Conservation (phyloP, 257 asterid genomes). For the Ehretia macrophylla region DNA sequence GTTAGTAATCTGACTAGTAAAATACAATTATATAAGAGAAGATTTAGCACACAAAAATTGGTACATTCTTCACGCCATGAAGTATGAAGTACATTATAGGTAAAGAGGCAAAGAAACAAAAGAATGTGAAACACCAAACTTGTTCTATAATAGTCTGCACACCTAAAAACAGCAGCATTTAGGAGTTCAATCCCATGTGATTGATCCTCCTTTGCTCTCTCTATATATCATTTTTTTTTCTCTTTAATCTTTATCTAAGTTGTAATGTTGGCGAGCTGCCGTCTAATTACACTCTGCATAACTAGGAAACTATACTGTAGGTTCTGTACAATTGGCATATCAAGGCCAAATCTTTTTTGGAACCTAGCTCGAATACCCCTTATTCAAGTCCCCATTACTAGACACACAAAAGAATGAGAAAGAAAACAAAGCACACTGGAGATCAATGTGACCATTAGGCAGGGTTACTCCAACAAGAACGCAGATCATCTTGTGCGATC, state of each 20-base stretch:
- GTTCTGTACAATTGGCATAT: slow-evolving; percentile 79
- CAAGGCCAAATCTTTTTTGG: slow-evolving; percentile 43
- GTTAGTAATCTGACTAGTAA: slow-evolving; percentile 11
- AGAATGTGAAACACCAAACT: slow-evolving; percentile 30
- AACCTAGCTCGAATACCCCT: slow-evolving; percentile 38
- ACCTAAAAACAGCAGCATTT: slow-evolving; percentile 38
- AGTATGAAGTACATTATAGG: slow-evolving; percentile 54
- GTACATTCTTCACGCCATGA: slow-evolving; percentile 56
- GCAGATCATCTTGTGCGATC: slow-evolving; percentile 21
- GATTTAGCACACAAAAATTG: slow-evolving; percentile 39
- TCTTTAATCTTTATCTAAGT: slow-evolving; percentile 39
- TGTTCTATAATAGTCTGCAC: slow-evolving; percentile 59
- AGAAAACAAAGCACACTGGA: slow-evolving; percentile 36
- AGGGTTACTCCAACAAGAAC: slow-evolving; percentile 36
- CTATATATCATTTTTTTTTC: background rate
- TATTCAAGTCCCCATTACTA: slow-evolving; percentile 39
- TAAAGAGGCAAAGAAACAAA: slow-evolving; percentile 17
- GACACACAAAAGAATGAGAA: slow-evolving; percentile 74
- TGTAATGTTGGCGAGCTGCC: slow-evolving; percentile 82
- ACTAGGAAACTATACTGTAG: slow-evolving; percentile 48
- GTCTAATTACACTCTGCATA: slow-evolving; percentile 56
- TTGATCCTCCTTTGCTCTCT: slow-evolving; percentile 47
- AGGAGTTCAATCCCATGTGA: slow-evolving; percentile 33
- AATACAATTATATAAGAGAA: slow-evolving; percentile 20
- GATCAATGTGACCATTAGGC: slow-evolving; percentile 42